These are phyloP conservation scores for Rubus idaeus DNA, from an alignment of 306 rosid genomes.

Conservation along the genomic window DNA sequence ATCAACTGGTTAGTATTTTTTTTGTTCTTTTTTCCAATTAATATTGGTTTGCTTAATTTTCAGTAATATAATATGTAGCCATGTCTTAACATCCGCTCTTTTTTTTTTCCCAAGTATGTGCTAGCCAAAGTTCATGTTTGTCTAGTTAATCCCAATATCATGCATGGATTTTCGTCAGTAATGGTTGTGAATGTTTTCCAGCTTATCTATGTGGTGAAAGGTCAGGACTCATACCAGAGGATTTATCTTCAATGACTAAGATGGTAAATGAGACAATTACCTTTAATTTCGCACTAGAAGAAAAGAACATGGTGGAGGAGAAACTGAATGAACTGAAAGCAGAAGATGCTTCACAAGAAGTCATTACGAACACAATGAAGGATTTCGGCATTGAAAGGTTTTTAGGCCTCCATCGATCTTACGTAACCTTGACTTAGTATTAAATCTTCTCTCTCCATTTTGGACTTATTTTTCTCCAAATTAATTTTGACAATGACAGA, in stretches of 20 bases:
- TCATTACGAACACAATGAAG: conserved; percentile 24
- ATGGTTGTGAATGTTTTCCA: neutral
- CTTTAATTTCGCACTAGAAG: conserved; percentile 26
- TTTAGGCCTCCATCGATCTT: neutral
- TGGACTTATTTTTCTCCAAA: too few species aligned
- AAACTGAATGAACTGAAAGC: conserved; percentile 16
- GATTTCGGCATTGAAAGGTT: conserved; percentile 31
- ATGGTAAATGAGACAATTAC: neutral
- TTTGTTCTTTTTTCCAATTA: neutral
- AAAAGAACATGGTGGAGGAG: conserved; percentile 23
- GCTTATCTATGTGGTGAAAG: conserved; percentile 28
- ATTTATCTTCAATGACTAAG: neutral
- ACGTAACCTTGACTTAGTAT: too few species aligned
- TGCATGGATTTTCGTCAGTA: neutral
- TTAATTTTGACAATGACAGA: too few species aligned
- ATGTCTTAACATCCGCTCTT: too few species aligned
- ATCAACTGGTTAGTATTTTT: conserved; percentile 34
- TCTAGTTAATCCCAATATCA: too few species aligned
- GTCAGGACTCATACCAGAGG: neutral
- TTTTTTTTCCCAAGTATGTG: too few species aligned
- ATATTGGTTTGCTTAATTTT: too few species aligned
- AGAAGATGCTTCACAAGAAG: neutral
- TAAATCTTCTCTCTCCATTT: too few species aligned
- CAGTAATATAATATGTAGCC: too few species aligned
- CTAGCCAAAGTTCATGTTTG: too few species aligned